Evolutionary conservation across 495 filamentous ascomycete genomes (phyloP), one percentile per base, ranked within the genome.

Genomic region (Rhizodiscina lignyota): DNA sequence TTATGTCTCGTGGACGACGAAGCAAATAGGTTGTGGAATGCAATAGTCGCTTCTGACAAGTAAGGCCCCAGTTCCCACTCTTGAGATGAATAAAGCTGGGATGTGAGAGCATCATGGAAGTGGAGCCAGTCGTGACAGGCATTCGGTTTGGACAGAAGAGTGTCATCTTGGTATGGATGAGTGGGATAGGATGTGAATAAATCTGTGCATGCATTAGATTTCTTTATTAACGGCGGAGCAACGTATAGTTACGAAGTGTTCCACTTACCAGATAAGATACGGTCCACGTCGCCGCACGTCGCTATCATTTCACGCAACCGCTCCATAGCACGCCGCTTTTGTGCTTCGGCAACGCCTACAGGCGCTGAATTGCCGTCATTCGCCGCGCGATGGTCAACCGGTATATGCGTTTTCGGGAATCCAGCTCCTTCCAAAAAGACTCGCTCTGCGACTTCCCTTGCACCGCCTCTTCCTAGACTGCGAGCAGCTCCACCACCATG

Each of bases 11-110:
- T n/a, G n/a, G n/a, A n/a, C n/a, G n/a, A 15, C 59, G 67, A 67
- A 11, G 87, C 80, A 51, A 97, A 97, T 5, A 97, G 68, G 51
- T 84, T 67, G 49, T 97, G 91, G 54, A 93, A 94, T 4, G 82
- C 89, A 1, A 94, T 68, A 18, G 83, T 66, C 1, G 87, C 74
- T 45, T 84, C 77, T 46, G 74, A 77, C 38, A 94, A 70, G 54
- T 97, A 97, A 0, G 80, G 72, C 12, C 62, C 63, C 20, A 94
- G 60, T 51, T 96, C 87, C 76, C 85, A 94, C 29, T 89, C 85
- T 52, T 94, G 84, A 32, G 63, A 68, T 5, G 67, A 56, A 48
- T 74, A 81, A 2, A 94, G 60, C 36, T 73, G 71, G 1, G 73
- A 69, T 4, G 80, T 86, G 39, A 91, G 70, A 1, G 64, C 59